Percentiles rank a stretch among this genome's conserved stretches.
Evolutionary conservation across 2,329 filamentous ascomycete genomes (phyloP).

Genomic region (Calonectria crousiana): DNA sequence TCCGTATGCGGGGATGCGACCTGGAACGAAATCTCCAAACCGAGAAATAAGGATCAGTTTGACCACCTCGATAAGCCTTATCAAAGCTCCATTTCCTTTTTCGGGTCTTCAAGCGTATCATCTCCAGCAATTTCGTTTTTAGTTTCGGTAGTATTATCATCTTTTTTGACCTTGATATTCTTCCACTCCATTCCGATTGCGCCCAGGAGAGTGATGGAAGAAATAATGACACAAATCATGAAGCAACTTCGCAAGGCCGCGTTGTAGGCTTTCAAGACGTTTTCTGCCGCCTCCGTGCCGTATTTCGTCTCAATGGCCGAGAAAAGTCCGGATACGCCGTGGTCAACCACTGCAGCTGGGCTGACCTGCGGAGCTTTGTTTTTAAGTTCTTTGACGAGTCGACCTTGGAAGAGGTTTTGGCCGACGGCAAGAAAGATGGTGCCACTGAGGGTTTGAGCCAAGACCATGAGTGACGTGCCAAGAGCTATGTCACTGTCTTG

Average conservation of each 20-base stretch:
- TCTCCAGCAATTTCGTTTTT: neutral
- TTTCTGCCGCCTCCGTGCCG: neutral
- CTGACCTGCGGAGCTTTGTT: neutral
- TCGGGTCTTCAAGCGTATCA: neutral
- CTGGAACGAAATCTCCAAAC: too few species aligned
- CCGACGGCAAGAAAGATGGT: constrained; percentile 31
- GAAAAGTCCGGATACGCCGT: constrained; percentile 1
- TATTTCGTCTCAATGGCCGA: constrained; percentile 3
- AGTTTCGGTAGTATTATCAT: neutral
- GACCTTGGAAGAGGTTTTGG: constrained; percentile 30
- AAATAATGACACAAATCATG: constrained; percentile 23
- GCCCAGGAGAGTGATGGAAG: constrained; percentile 15
- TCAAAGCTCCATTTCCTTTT: neutral
- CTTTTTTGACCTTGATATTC: constrained; percentile 8
- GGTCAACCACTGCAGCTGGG: neutral
- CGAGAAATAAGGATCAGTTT: too few species aligned
- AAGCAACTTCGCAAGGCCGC: constrained; percentile 8
- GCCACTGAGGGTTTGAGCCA: constrained; percentile 30
- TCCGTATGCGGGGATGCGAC: too few species aligned
- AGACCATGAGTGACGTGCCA: constrained; percentile 28
- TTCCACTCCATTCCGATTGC: constrained; percentile 28
- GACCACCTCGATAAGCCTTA: too few species aligned
- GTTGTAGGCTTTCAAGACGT: constrained; percentile 5
- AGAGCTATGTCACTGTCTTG: constrained; percentile 27
- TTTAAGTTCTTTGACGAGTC: constrained; percentile 19